Percentiles rank a stretch among this genome's conserved stretches.
Conservation (phyloP, 805 yeast genomes). For the Wilhelminamyces savonicus region DNA sequence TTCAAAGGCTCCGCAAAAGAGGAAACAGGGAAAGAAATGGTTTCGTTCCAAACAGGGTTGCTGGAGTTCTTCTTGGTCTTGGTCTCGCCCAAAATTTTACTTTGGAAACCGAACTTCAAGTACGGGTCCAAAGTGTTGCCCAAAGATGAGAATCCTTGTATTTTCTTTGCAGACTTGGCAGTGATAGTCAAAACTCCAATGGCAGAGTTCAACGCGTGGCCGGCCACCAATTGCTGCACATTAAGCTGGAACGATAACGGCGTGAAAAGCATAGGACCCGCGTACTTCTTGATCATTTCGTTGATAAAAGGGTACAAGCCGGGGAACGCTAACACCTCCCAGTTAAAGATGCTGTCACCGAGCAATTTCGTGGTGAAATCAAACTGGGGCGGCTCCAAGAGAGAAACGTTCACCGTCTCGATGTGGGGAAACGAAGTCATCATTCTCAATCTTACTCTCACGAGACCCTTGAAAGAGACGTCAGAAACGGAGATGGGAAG, state of each 20-base stretch:
- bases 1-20: conserved; percentile 79
- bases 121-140: conserved; percentile 91
- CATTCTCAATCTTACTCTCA: conserved; percentile 82
- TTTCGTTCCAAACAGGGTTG: conserved; percentile 82
- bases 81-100: conserved; percentile 59
- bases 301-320: conserved; percentile 79
- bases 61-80: conserved; percentile 60
- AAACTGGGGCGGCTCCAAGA: conserved; percentile 81
- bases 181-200: conserved; percentile 78
- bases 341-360: conserved; percentile 81
- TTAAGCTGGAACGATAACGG: conserved; percentile 94
- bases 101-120: conserved; percentile 60
- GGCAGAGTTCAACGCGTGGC: conserved; percentile 71
- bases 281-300: conserved; percentile 78
- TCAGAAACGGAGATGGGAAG: conserved; percentile 77
- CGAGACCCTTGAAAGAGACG: conserved; percentile 66
- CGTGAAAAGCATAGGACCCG: conserved; percentile 80
- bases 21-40: conserved; percentile 58
- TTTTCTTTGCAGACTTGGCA: conserved; percentile 57
- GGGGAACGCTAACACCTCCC: conserved; percentile 84
- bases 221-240: conserved; percentile 83
- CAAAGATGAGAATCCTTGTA: conserved; percentile 62
- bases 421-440: conserved; percentile 90
- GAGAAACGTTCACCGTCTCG: conserved; percentile 80
- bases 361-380: conserved; percentile 70